These are phyloP conservation scores for Oropetium thomaeum DNA, from an alignment of 176 grass and related monocot genomes.

Conservation along the genomic window DNA sequence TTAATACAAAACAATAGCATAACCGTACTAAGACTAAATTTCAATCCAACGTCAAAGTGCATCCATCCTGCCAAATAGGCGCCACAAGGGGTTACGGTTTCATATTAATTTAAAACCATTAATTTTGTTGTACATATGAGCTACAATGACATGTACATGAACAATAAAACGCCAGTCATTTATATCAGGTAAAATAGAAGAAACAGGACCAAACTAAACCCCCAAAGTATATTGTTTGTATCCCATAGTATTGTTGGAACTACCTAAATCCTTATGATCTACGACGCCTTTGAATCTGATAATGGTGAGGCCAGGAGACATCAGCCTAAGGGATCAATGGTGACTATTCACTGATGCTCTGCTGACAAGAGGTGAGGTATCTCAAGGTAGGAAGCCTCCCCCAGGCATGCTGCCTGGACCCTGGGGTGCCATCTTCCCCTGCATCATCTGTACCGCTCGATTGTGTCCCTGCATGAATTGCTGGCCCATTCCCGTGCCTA, in stretches of 20 bases:
- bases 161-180: neutral
- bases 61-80: neutral
- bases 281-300: neutral
- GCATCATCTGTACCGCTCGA: constrained; percentile 70
- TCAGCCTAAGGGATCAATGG: neutral
- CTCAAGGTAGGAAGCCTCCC: constrained; percentile 58
- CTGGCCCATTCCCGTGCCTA: constrained; percentile 62
- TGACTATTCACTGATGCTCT: neutral
- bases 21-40: no score
- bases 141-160: neutral
- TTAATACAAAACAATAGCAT: no score
- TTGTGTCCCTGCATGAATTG: constrained; percentile 62
- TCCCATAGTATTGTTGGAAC: neutral
- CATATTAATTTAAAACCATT: neutral
- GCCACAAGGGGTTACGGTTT: neutral
- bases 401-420: constrained; percentile 58
- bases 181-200: neutral
- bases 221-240: neutral
- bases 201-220: neutral
- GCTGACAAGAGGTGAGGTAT: neutral
- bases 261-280: neutral
- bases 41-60: neutral
- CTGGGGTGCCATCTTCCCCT: constrained; percentile 53
- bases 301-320: neutral
- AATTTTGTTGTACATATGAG: neutral